Base-by-base conservation (phyloP, 2,329 filamentous ascomycete genomes). In the Tolypocladium album region DNA sequence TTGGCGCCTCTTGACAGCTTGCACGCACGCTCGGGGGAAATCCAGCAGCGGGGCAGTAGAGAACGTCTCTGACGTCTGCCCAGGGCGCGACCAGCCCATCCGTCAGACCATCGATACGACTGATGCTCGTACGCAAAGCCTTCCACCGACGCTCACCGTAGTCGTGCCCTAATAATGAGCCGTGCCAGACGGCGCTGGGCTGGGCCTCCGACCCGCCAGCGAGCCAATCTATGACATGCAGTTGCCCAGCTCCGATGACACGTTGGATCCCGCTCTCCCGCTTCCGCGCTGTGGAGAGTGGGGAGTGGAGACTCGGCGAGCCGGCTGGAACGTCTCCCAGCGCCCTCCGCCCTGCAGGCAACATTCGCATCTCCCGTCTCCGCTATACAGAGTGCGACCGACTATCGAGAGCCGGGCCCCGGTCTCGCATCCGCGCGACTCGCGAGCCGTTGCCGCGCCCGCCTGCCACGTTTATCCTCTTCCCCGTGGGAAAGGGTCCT, bases 181-280 rank as follows among this genome's bases (percentile, higher is more conserved):
- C 40, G n/a, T 9, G 40, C 17, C 17, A n/a, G 20, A 4, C 15
- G 39, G 17, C 13, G 2, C 40, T 43, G 20, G 20, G 4, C 39
- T 20, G 40, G n/a, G 12, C 4, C 40, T 17, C 20, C n/a, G 9
- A 22, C 43, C 42, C 43, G 43, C 43, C 22, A 24, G 3, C 4
- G 22, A n/a, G n/a, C 27, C 45, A 31, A 9, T 31, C 27, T 20
- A 34, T 52, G 47, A 34, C 47, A 34, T 52, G 47, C 47, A 52
- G 47, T n/a, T 34, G 27, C 15, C 27, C 47, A 31, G 27, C 47
- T 34, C 47, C 47, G 17, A 50, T 60, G 58, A 58, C 55, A 61
- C 60, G 60, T 61, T 61, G 56, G 60, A 60, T 60, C 55, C 60
- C 60, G 39, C 60, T 58, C 55, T 58, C 20, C 60, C 58, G 58